Percentiles rank a stretch among this genome's conserved stretches.
Evolutionary conservation across 192 early-diverging fungal genomes (phyloP).

Genomic region (Entomortierella lignicola): DNA sequence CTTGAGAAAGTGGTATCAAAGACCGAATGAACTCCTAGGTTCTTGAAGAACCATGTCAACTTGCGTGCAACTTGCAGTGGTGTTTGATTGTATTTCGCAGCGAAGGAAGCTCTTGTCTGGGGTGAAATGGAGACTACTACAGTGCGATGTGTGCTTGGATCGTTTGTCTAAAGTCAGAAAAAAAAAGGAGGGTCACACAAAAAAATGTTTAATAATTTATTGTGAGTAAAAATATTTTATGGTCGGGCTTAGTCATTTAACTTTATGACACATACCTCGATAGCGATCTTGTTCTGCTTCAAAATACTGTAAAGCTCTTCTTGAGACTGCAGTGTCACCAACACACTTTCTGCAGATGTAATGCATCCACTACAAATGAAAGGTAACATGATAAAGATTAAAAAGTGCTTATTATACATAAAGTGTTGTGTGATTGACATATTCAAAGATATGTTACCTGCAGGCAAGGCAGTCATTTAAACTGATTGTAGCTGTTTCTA

Average conservation of each 20-base stretch:
- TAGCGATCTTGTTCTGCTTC: constrained; percentile 64
- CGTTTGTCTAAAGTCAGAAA: constrained; percentile 41
- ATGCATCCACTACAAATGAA: constrained; percentile 86
- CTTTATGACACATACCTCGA: constrained; percentile 26
- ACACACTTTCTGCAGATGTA: constrained; percentile 95
- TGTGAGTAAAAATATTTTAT: background rate
- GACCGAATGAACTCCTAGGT: constrained; percentile 85
- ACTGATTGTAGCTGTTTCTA: constrained; percentile 88
- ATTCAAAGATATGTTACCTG: too few relatives aligned
- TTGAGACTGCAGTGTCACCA: constrained; percentile 93
- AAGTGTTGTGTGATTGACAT: background rate
- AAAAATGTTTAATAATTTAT: too few relatives aligned
- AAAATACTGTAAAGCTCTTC: constrained; percentile 84
- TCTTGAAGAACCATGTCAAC: constrained; percentile 80
- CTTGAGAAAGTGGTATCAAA: constrained; percentile 92
- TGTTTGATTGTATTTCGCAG: constrained; percentile 82
- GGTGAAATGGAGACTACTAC: constrained; percentile 92
- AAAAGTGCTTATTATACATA: background rate
- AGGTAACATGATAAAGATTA: background rate
- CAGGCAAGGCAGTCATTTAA: constrained; percentile 98
- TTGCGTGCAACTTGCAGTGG: constrained; percentile 75
- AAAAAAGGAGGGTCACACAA: background rate
- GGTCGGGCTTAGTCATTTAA: background rate
- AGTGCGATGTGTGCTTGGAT: constrained; percentile 56
- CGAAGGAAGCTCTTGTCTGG: constrained; percentile 91